Percentiles rank a stretch among this genome's conserved stretches.
These are phyloP conservation scores for Pseudocohnilembus persalinus DNA, from an alignment of 169 alveolate species.

Conservation along the genomic window DNA sequence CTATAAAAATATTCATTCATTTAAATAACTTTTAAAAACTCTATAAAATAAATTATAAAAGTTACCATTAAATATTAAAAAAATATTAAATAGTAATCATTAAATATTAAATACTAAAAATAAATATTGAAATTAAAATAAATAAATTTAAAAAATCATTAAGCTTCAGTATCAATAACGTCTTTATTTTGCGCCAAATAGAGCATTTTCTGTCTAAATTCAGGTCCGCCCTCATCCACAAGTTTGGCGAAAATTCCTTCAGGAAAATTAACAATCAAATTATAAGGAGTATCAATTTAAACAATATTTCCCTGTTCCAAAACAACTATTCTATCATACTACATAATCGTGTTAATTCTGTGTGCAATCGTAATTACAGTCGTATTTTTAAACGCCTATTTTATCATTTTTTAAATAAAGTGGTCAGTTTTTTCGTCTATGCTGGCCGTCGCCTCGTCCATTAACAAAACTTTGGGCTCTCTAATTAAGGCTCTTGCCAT, in stretches of 20 bases:
- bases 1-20: too few species aligned
- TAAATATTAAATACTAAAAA: too few species aligned
- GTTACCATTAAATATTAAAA: too few species aligned
- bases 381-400: slow-evolving; percentile 35
- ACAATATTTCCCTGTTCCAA: slow-evolving; percentile 49
- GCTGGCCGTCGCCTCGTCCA: slow-evolving; percentile 70
- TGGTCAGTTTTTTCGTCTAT: slow-evolving; percentile 57
- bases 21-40: too few species aligned
- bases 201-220: not conserved
- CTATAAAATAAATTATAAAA: too few species aligned
- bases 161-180: too few species aligned
- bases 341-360: slow-evolving; percentile 48
- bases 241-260: not conserved
- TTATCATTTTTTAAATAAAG: slow-evolving; percentile 45
- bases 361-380: slow-evolving; percentile 62
- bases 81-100: too few species aligned
- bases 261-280: not conserved
- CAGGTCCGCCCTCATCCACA: not conserved
- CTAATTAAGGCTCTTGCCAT: slow-evolving; percentile 52
- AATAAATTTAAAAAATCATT: too few species aligned
- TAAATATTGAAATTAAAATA: too few species aligned
- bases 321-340: slow-evolving; percentile 53
- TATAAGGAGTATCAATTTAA: slow-evolving; percentile 53
- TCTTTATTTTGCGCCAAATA: not conserved
- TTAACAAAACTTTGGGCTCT: slow-evolving; percentile 52